These are phyloP conservation scores for Termitomyces sp. DNA, from an alignment of 768 basidiomycete species.

Conservation along the genomic window DNA sequence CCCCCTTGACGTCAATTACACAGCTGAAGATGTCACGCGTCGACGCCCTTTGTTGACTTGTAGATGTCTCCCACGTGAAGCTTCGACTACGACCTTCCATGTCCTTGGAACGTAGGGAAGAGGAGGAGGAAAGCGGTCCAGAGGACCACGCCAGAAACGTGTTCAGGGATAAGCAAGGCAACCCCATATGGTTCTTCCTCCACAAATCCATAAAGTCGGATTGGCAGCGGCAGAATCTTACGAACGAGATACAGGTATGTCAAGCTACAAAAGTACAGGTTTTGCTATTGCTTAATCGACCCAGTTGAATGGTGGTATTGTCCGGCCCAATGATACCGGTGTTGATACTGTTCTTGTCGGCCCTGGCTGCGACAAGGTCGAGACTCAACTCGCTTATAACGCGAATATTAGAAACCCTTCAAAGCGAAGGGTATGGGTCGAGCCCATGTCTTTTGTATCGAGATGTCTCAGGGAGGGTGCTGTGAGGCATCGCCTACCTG, in stretches of 20 bases:
- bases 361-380: constrained; percentile 4
- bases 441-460: constrained; percentile 14
- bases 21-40: too few species aligned
- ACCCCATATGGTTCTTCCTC: constrained; percentile 26
- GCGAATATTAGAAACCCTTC: constrained; percentile 1
- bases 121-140: constrained; percentile 9
- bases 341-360: constrained; percentile 22
- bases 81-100: neutral
- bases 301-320: constrained; percentile 17
- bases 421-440: constrained; percentile 13
- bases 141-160: constrained; percentile 3
- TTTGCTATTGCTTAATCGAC: neutral
- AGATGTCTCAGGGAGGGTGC: constrained; percentile 8
- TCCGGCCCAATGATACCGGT: constrained; percentile 4
- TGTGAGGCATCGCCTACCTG: constrained; percentile 5
- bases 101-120: neutral
- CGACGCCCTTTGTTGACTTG: too few species aligned
- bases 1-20: too few species aligned
- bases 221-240: constrained; percentile 15
- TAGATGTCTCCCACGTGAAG: too few species aligned
- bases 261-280: neutral
- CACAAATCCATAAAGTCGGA: constrained; percentile 23
- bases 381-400: constrained; percentile 15
- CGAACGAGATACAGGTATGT: constrained; percentile 27
- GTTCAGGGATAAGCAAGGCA: constrained; percentile 19